Conservation (phyloP, 2,329 filamentous ascomycete species). For the Cucurbitaria berberidis region DNA sequence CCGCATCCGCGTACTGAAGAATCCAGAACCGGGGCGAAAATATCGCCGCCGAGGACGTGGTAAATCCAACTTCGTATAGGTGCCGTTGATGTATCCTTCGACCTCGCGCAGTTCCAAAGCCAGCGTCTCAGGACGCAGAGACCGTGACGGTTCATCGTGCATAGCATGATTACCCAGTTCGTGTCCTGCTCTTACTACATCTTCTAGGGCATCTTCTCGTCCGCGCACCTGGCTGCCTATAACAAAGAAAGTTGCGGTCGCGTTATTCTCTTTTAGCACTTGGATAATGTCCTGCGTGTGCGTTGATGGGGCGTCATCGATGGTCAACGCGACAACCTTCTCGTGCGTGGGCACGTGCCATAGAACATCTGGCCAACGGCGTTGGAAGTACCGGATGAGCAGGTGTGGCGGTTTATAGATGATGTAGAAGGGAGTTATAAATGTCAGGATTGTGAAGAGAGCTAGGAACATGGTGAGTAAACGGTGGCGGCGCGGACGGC, state of each 20-base stretch:
- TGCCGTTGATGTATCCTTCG: constrained; percentile 63
- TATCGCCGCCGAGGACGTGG: constrained; percentile 63
- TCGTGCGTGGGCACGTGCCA: constrained; percentile 66
- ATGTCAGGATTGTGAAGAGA: constrained; percentile 30
- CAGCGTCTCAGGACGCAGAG: constrained; percentile 65
- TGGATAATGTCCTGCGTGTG: constrained; percentile 74
- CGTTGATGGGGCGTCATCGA: constrained; percentile 82
- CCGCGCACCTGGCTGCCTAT: constrained; percentile 77
- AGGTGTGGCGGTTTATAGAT: constrained; percentile 81
- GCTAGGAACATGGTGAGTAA: constrained; percentile 47
- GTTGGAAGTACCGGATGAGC: constrained; percentile 73
- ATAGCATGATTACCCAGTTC: constrained; percentile 86
- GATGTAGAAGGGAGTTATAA: constrained; percentile 60
- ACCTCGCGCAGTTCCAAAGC: constrained; percentile 69
- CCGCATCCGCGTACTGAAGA: constrained; percentile 77
- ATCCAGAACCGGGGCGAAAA: constrained; percentile 84
- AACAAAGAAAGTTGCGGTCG: constrained; percentile 84
- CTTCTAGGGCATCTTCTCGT: constrained; percentile 55
- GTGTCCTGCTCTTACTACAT: constrained; percentile 60
- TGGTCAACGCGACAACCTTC: constrained; percentile 79
- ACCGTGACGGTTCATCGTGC: constrained; percentile 78
- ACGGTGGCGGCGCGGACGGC: constrained; percentile 45
- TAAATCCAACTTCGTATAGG: constrained; percentile 56
- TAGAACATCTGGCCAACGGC: constrained; percentile 77
- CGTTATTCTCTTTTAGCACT: constrained; percentile 68